A percentile compares a stretch with the other conserved stretches of the same genome.
phyloP scores from a whole-genome alignment of 2,329 filamentous ascomycete species.

The Aspergillus sp. region DNA sequence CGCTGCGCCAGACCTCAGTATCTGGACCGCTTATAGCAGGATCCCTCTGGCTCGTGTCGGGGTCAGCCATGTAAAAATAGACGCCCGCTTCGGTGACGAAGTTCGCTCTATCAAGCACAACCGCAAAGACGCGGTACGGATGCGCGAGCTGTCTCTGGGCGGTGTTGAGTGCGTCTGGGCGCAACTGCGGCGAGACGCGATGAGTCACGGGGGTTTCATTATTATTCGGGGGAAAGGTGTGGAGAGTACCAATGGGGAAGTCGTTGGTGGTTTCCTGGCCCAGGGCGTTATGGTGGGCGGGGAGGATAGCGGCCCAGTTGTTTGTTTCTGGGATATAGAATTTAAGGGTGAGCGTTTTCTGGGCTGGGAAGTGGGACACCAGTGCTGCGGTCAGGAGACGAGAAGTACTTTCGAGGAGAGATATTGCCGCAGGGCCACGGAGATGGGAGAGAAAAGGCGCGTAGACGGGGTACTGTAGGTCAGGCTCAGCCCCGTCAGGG shows the following conservation, averaged over 20 bases:
- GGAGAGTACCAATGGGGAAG: constrained; percentile 15
- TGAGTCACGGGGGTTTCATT: not conserved
- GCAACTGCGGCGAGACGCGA: constrained; percentile 8
- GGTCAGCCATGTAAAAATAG: constrained; percentile 13
- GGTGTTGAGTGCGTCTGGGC: not conserved
- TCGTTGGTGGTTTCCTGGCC: constrained; percentile 1
- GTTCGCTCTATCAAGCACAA: constrained; percentile 14
- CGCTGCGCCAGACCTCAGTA: not conserved
- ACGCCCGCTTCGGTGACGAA: constrained; percentile 17
- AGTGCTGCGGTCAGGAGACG: constrained; percentile 15
- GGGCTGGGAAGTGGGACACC: constrained; percentile 9
- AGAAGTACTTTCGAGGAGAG: constrained; percentile 15
- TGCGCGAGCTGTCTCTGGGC: not conserved
- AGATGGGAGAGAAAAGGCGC: constrained; percentile 15
- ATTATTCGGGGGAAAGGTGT: constrained; percentile 4
- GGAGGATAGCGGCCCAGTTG: constrained; percentile 13
- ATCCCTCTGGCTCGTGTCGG: not conserved
- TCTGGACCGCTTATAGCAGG: not conserved
- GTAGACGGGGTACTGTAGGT: constrained; percentile 19
- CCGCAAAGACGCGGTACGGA: constrained; percentile 12
- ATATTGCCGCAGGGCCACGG: not conserved
- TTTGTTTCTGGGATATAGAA: constrained; percentile 14
- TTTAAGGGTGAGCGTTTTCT: constrained; percentile 13
- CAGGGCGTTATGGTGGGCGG: constrained; percentile 12
- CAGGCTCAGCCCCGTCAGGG: constrained; percentile 3